phyloP scores from a whole-genome alignment of 83 land plant genomes.

The Larix sibirica region DNA sequence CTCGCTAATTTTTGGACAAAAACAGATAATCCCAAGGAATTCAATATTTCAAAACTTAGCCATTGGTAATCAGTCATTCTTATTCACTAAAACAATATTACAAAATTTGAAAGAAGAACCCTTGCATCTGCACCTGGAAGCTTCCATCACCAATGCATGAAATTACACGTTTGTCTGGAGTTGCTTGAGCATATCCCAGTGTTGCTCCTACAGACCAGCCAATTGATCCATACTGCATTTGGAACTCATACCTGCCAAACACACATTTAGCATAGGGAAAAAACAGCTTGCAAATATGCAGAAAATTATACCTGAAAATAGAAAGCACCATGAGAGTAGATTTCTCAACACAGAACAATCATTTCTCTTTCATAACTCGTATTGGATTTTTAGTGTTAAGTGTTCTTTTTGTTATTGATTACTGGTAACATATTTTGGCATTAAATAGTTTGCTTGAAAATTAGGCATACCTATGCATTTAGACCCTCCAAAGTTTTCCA shows the following conservation, averaged over 20 bases:
- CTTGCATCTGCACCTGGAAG: conserved; percentile 49
- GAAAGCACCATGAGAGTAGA: neutral
- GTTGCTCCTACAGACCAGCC: conserved; percentile 76
- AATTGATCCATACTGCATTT: conserved; percentile 67
- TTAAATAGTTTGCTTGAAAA: too few relatives aligned
- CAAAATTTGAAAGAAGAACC: too few relatives aligned
- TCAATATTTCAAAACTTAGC: too few relatives aligned
- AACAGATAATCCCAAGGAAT: too few relatives aligned
- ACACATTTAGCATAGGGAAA: neutral
- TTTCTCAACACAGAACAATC: neutral
- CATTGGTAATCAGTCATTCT: too few relatives aligned
- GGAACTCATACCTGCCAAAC: conserved; percentile 47
- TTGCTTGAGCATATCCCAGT: conserved; percentile 66
- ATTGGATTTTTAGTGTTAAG: neutral
- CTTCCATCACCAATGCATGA: conserved; percentile 85
- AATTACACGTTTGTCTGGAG: conserved; percentile 52
- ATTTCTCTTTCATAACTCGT: neutral
- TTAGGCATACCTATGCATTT: too few relatives aligned
- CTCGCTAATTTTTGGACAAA: too few relatives aligned
- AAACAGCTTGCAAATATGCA: neutral
- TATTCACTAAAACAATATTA: too few relatives aligned
- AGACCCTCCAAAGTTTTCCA: too few relatives aligned
- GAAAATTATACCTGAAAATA: neutral
- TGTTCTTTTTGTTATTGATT: neutral
- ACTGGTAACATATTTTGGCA: too few relatives aligned